Base-by-base conservation (phyloP, 768 basidiomycete genomes). In the Symmetrospora coprosmae region DNA sequence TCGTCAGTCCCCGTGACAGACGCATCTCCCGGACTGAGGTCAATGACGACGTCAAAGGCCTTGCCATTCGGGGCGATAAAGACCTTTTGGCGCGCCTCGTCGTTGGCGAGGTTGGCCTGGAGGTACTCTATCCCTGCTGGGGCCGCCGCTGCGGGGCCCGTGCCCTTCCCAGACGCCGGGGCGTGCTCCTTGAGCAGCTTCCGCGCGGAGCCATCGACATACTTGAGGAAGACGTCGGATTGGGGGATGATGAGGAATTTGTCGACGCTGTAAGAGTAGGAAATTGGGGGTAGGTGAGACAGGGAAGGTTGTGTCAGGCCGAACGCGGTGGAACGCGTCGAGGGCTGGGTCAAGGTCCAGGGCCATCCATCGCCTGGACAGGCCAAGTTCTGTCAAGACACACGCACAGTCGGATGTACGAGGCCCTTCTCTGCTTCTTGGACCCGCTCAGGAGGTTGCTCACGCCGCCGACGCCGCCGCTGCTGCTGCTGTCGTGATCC, bases 121-220 rank as follows among this genome's bases (percentile, higher is more conserved):
- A 45, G 27, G 41, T 58, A 58, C 19, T 58, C 55, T 46, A 58
- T n/a, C n/a, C n/a, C n/a, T n/a, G n/a, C n/a, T n/a, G n/a, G n/a
- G n/a, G n/a, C n/a, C 55, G 43, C 41, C 55, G 13, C 33, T 47
- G 21, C 43, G n/a, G n/a, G n/a, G n/a, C n/a, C n/a, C 41, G 31
- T 31, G 30, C 5, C 55, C 55, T 19, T 58, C n/a, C n/a, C n/a
- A n/a, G n/a, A n/a, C n/a, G n/a, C n/a, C n/a, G n/a, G n/a, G n/a
- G n/a, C n/a, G n/a, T n/a, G n/a, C n/a, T n/a, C 41, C 19, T 58
- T 23, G 7, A 58, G 55, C 21, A 58, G 19, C 43, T 40, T 58
- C 8, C 55, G 41, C 7, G 55, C 55, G 27, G 43, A 27, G 16
- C 41, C 41, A 31, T 58, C 41, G 19, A 58, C 21, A 39, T 43